Evolutionary conservation across 1,139 yeast genomes (phyloP).

Genomic region (Geotrichum citri-aurantii): DNA sequence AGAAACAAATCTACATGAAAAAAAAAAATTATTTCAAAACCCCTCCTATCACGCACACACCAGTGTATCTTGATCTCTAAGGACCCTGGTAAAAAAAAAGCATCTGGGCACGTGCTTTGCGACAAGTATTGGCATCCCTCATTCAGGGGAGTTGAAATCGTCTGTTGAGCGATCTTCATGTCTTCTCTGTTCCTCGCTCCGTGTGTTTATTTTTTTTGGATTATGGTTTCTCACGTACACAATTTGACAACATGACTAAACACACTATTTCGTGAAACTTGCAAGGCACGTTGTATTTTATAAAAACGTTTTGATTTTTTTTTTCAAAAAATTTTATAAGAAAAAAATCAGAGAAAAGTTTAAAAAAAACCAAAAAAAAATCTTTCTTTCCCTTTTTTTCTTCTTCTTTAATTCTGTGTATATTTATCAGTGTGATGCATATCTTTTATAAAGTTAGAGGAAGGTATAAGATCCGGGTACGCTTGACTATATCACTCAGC

Average conservation of each 20-base stretch:
- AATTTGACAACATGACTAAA: too few relatives aligned
- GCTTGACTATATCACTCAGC: conserved; percentile 3
- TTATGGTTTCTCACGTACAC: too few relatives aligned
- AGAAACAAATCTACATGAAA: not conserved
- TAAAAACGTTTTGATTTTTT: too few relatives aligned
- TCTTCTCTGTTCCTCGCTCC: not conserved
- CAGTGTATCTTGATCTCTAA: not conserved
- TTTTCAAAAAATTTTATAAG: too few relatives aligned
- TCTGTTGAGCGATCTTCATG: not conserved
- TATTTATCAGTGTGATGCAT: not conserved
- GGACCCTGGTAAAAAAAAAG: not conserved
- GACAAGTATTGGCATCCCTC: not conserved
- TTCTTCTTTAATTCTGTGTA: too few relatives aligned
- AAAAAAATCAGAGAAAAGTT: too few relatives aligned
- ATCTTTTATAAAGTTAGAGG: conserved; percentile 11
- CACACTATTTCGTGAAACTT: too few relatives aligned
- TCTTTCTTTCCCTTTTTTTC: too few relatives aligned
- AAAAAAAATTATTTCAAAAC: too few relatives aligned
- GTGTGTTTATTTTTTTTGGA: not conserved
- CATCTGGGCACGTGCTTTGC: not conserved
- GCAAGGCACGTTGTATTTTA: too few relatives aligned
- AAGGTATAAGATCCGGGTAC: conserved; percentile 14
- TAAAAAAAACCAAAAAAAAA: too few relatives aligned
- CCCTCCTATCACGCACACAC: not conserved
- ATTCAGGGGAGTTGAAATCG: not conserved